Evolutionary conservation across 805 yeast genomes (phyloP).

Genomic region (Saccharomycopsis sp.): DNA sequence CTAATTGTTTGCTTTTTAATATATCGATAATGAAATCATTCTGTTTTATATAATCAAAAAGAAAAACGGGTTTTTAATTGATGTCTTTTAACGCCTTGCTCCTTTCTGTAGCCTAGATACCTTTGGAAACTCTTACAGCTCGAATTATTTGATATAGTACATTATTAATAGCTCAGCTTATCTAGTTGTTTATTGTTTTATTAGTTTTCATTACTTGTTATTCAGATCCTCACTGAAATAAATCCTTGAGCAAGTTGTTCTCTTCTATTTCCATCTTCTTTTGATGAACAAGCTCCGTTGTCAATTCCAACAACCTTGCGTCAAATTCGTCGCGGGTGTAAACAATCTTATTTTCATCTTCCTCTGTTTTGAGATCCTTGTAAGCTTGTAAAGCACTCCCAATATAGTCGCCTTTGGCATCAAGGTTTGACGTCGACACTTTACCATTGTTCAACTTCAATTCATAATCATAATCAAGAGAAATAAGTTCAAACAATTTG

Average conservation of each 20-base stretch:
- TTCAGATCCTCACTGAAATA: constrained; percentile 1
- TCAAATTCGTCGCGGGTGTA: constrained; percentile 18
- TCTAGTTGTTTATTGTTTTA: too few relatives aligned
- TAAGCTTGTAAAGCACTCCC: constrained; percentile 16
- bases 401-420: constrained; percentile 14
- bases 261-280: constrained; percentile 11
- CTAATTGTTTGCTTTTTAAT: constrained; percentile 55
- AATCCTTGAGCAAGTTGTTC: constrained; percentile 4
- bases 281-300: constrained; percentile 7
- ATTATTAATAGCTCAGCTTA: too few relatives aligned
- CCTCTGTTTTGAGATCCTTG: constrained; percentile 6
- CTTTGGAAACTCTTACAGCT: too few relatives aligned
- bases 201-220: too few relatives aligned
- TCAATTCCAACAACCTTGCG: constrained; percentile 12
- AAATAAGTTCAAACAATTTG: constrained; percentile 25
- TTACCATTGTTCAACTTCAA: constrained; percentile 2
- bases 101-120: too few relatives aligned
- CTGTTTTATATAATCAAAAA: too few relatives aligned
- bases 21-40: too few relatives aligned
- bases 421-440: too few relatives aligned
- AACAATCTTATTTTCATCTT: constrained; percentile 10
- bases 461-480: constrained; percentile 25
- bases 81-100: too few relatives aligned
- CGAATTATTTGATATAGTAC: too few relatives aligned
- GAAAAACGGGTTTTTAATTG: too few relatives aligned